A percentile compares a stretch with the other conserved stretches of the same genome.
Evolutionary conservation across 1,284 basidiomycete species (phyloP).

Genomic region (Xerocomus nothofagi): DNA sequence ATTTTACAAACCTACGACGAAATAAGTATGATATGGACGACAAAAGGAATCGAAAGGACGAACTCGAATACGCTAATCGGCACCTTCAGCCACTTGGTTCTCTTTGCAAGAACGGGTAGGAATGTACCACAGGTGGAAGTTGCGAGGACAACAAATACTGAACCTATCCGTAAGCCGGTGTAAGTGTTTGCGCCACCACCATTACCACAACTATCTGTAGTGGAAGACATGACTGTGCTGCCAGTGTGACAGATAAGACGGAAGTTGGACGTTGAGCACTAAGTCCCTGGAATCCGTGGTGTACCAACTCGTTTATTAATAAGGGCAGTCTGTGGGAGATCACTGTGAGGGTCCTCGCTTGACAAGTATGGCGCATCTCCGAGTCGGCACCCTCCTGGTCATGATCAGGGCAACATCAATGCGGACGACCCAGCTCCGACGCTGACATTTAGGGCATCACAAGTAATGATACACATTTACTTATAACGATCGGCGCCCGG

Average conservation of each 20-base stretch:
- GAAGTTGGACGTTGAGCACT: not conserved
- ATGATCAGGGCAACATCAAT: constrained; percentile 13
- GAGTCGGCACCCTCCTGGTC: constrained; percentile 30
- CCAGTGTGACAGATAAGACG: not conserved
- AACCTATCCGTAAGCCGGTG: constrained; percentile 67
- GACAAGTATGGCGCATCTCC: not conserved
- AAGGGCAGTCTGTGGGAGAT: constrained; percentile 19
- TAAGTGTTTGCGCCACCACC: constrained; percentile 41
- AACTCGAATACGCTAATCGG: constrained; percentile 75
- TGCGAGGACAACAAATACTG: constrained; percentile 85
- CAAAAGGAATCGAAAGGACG: constrained; percentile 30
- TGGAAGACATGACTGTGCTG: constrained; percentile 25
- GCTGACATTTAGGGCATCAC: not conserved
- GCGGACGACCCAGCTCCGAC: too few species aligned
- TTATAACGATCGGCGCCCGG: not conserved
- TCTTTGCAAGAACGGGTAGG: constrained; percentile 78
- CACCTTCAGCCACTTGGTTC: constrained; percentile 57
- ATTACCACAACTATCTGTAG: constrained; percentile 25
- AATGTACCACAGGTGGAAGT: constrained; percentile 72
- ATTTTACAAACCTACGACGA: constrained; percentile 79
- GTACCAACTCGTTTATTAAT: constrained; percentile 4
- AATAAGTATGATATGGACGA: constrained; percentile 4
- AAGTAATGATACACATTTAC: not conserved
- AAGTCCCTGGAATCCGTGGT: not conserved
- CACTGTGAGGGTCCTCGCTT: constrained; percentile 31